Base-by-base conservation (phyloP, 2,329 filamentous ascomycete species). In the Lecanoromycetidae sp. region DNA sequence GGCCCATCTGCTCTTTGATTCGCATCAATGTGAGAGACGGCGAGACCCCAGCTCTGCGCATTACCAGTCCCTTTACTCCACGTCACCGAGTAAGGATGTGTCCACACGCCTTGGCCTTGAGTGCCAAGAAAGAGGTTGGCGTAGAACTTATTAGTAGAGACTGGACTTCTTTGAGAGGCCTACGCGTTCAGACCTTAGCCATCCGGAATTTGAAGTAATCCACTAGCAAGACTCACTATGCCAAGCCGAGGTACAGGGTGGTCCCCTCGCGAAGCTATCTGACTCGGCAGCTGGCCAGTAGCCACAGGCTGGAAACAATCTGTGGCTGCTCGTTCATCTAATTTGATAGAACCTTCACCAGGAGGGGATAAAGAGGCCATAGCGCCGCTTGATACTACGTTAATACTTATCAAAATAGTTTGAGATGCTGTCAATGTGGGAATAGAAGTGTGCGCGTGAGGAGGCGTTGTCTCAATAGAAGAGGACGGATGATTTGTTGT, bases 1-100 rank as follows among this genome's bases (percentile, higher is more conserved):
- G 62, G 68, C 7, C 85, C 87, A 58, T 76, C 84, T 0, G 80
- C 79, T 46, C 82, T 66, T 36, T 55, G 53, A 19, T 52, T 26
- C 17, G 49, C 33, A 30, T 55, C 53, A 20, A 54, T 42, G 35
- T 55, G 52, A 30, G 53, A 52, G 10, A 55, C 44, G 17, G 49
- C 37, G 42, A 55, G 46, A 9, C 53, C 53, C 52, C 52, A 55
- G 40, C 52, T 54, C n/a, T 25, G 15, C n/a, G 33, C 19, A 20
- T 47, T 50, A 9, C 49, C 46, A 4, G 37, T 44, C 20, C 53
- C 53, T 45, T 52, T 54, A 26, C 49, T 48, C 53, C 53, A 55
- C 23, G 49, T 38, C 30, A 55, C 36, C 12, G 49, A 52, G 43
- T 55, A 55, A 8, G 53, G 53, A 49, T 54, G 51, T 10, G 52